Evolutionary conservation across 225 moss, liverwort and hornwort genomes (phyloP), one percentile per base, ranked within the genome.

Genomic region (Sphagnum contortum): DNA sequence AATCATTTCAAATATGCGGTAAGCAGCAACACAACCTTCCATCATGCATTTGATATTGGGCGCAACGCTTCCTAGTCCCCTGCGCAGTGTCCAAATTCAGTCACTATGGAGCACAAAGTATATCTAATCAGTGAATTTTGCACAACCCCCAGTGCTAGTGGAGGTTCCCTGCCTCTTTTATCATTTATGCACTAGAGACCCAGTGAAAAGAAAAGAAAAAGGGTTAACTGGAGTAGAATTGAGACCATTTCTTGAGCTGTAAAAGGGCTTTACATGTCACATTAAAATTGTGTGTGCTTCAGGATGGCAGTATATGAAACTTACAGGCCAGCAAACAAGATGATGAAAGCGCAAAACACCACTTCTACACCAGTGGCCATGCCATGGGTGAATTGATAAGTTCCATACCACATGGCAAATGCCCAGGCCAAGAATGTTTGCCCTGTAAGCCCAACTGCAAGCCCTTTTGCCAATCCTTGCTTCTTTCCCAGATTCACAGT

Each of bases 321-420:
- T 79, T 79, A 79, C 83, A 83, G 73, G 66, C 83, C 76, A 64
- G 76, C 74, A 48, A 68, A 76, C 63, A 79, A 69, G 59, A 79
- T 69, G 10, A 79, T 79, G 64, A 79, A 83, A 8, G 79, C 69
- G 57, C 61, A 57, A 68, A 76, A 76, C 14, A 92, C 73, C 61
- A 92, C 68, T 45, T 75, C 59, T 46, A 85, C 85, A 63, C 89
- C 89, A 46, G 76, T 59, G 45, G 81, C 66, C 0, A 12, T 49
- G 46, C 80, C 81, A 56, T 72, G 66, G 45, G 78, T 53, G 62
- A 89, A 66, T 62, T 81, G 77, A 68, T 81, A 81, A 66, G 78
- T 87, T 66, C 87, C 85, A 63, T 81, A 92, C 83, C 81, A 92
- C 45, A 77, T 80, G 10, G 79, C 74, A 72, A 89, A 81, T 50